Base-by-base conservation (phyloP, 2,329 filamentous ascomycete species). In the Cordyceps farinosa region DNA sequence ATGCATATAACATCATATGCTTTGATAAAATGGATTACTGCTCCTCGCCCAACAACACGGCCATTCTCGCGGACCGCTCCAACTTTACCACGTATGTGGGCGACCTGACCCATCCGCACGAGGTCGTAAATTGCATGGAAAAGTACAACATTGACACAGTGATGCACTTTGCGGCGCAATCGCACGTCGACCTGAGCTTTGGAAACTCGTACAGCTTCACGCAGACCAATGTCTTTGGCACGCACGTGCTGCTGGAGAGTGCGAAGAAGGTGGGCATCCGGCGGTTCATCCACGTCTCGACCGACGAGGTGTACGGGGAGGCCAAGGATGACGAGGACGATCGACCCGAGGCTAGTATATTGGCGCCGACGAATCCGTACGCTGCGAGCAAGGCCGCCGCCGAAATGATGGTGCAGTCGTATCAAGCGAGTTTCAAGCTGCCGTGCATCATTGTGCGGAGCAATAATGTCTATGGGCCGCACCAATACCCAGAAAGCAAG, bases 11-110 rank as follows among this genome's bases (percentile, higher is more conserved):
- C 71, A 85, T 94, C 66, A 81, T 94, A 57, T 93, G 89, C 40
- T 92, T 93, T 70, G 91, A 95, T 78, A 94, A 93, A 76, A 82
- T 94, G 64, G 90, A 94, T 74, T 92, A 92, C 77, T 92, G 90
- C 77, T 84, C 90, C 8, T 90, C 90, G 8, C 80, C 92, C 68
- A 91, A 92, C 79, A 95, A 94, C 76, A 91, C 90, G 3, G 82
- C 87, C 51, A 81, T 84, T 57, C 82, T 94, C 55, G 84, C 89
- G 69, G 81, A 83, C 66, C 83, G 82, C 68, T 79, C 82, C 61
- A 94, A 93, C 75, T 95, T 93, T 74, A 84, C 82, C 36, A 94
- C 94, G 73, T 89, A 91, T 74, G 87, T 90, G 72, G 90, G 91
- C 62, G 90, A 94, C 70, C 86, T 94, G 67, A 92, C 88, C 38